These are phyloP conservation scores for Leptodermis oblonga DNA, from an alignment of 257 asterid species.

Conservation along the genomic window DNA sequence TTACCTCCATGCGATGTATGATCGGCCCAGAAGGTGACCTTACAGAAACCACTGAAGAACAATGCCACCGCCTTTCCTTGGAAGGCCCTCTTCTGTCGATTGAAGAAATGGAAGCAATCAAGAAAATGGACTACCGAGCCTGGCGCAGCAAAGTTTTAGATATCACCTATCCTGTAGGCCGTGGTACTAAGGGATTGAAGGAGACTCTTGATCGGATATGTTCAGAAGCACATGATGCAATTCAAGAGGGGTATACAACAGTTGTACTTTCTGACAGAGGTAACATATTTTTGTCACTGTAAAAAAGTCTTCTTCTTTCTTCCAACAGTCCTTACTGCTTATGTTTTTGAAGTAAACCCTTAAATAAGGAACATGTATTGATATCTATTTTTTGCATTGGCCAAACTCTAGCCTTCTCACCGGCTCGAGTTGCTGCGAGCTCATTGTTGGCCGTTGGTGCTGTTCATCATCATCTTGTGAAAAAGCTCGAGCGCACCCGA, in stretches of 20 bases:
- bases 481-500: slow-evolving; percentile 92
- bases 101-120: slow-evolving; percentile 88
- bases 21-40: slow-evolving; percentile 99
- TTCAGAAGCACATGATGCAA: slow-evolving; percentile 80
- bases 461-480: slow-evolving; percentile 94
- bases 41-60: slow-evolving; percentile 96
- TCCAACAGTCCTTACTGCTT: not conserved
- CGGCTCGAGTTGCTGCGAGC: slow-evolving; percentile 81
- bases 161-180: slow-evolving; percentile 64
- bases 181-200: slow-evolving; percentile 84
- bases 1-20: slow-evolving; percentile 97
- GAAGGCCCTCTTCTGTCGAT: slow-evolving; percentile 84
- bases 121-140: slow-evolving; percentile 91
- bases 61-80: slow-evolving; percentile 88
- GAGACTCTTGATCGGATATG: slow-evolving; percentile 90
- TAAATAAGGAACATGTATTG: not conserved
- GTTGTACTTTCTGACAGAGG: slow-evolving; percentile 96
- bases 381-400: not conserved
- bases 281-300: slow-evolving; percentile 17
- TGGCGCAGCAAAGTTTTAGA: slow-evolving; percentile 95
- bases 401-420: slow-evolving; percentile 59
- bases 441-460: slow-evolving; percentile 97
- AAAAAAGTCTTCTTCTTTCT: not conserved
- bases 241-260: slow-evolving; percentile 82
- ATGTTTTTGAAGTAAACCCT: not conserved